Conservation (phyloP, 768 basidiomycete species). For the Suillus paluster region DNA sequence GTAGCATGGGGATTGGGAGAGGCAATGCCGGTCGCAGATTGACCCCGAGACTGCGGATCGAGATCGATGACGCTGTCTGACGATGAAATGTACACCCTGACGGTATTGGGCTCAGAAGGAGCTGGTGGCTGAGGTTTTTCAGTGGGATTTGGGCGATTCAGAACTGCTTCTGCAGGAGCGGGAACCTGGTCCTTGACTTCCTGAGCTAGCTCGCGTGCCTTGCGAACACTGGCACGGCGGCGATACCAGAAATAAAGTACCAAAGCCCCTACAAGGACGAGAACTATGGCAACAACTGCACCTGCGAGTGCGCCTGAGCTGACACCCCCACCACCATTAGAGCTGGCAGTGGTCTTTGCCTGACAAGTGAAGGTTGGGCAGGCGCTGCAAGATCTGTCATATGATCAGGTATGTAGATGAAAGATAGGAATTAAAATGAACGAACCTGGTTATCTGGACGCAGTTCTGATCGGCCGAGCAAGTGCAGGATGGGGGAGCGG, state of each 20-base stretch:
- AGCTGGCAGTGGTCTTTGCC: constrained; percentile 23
- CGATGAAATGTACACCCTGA: constrained; percentile 53
- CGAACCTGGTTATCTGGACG: constrained; percentile 62
- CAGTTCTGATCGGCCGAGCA: constrained; percentile 63
- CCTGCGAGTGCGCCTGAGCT: constrained; percentile 78
- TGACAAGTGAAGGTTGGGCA: constrained; percentile 63
- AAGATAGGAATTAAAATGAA: constrained; percentile 13
- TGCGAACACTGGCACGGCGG: constrained; percentile 52
- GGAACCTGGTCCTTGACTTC: constrained; percentile 65
- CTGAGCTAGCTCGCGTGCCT: constrained; percentile 29
- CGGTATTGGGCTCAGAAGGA: constrained; percentile 42
- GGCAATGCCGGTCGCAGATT: constrained; percentile 18
- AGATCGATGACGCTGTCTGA: constrained; percentile 61
- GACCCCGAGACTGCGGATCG: constrained; percentile 53
- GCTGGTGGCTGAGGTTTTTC: constrained; percentile 54
- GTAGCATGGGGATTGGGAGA: constrained; percentile 23
- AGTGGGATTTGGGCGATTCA: constrained; percentile 81
- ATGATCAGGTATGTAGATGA: constrained; percentile 4
- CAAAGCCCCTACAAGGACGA: constrained; percentile 59
- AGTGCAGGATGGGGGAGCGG: constrained; percentile 52
- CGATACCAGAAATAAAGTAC: constrained; percentile 67
- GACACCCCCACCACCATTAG: constrained; percentile 38
- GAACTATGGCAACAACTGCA: constrained; percentile 65
- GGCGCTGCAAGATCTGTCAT: constrained; percentile 57
- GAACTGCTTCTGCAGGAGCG: constrained; percentile 75